These are phyloP conservation scores for Pestalotiopsis sp. DNA, from an alignment of 2,329 filamentous ascomycete species.

Conservation along the genomic window DNA sequence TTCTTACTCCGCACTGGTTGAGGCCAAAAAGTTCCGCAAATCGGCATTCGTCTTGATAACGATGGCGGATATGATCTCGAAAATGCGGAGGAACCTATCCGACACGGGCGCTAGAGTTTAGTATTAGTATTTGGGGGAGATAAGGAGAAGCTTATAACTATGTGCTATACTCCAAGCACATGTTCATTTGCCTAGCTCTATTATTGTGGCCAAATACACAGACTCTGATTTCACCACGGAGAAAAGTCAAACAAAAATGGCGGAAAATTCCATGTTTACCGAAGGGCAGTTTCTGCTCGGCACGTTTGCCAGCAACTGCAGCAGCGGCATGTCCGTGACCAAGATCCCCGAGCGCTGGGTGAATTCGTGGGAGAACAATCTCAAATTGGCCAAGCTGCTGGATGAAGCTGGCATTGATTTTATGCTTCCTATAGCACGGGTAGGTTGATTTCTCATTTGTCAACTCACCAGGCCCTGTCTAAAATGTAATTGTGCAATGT, in stretches of 20 bases:
- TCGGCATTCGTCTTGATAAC: background rate
- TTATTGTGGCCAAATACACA: background rate
- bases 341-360: conserved; percentile 9
- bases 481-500: background rate
- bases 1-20: background rate
- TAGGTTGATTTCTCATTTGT: background rate
- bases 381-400: conserved; percentile 5
- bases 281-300: conserved; percentile 12
- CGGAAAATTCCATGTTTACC: conserved; percentile 9
- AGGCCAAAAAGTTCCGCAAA: background rate
- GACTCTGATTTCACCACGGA: background rate
- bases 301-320: conserved; percentile 11
- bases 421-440: conserved; percentile 8
- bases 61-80: background rate
- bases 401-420: conserved; percentile 7
- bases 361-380: conserved; percentile 11
- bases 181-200: background rate
- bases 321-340: conserved; percentile 12
- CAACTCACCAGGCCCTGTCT: background rate
- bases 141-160: background rate
- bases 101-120: background rate
- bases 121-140: background rate
- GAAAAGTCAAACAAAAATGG: background rate
- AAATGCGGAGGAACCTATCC: background rate
- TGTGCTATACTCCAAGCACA: background rate